Base-by-base conservation (phyloP, 345 rosid genomes). In the Brassica cretica region DNA sequence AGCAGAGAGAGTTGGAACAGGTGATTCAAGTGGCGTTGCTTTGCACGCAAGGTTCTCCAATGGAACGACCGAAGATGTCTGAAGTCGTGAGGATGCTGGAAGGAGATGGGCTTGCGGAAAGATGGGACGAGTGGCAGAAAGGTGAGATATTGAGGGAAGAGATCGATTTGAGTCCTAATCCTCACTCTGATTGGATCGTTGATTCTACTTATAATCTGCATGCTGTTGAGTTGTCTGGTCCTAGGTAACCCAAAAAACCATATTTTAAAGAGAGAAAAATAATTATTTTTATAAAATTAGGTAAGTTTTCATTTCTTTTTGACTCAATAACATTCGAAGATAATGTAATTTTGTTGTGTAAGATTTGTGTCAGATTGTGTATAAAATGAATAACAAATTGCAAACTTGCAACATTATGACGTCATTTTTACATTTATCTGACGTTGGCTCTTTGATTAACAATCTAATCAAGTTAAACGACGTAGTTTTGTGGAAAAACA, bases 71-170 rank as follows among this genome's bases (percentile, higher is more conserved):
- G 2, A 94, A 94, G 88, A 94, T 94, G 98, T 88, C 97, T 0
- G 98, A 94, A 10, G 98, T 92, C 7, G 98, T 94, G 53, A 80
- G 96, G 75, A 94, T 94, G 98, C 97, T 94, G 0, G 98, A 92
- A 85, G 98, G 98, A 6, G 98, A 92, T 46, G 97, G 98, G 44
- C 81, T 92, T 75, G 96, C 90, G 0, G 98, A 94, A 86, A 86
- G 81, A 78, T 94, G 98, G 98, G 98, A 94, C 33, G 97, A 92
- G 77, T 94, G 97, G 98, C 98, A 91, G 64, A 92, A 89, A 83
- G 93, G 89, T n/a, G 98, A 94, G 76, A 91, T 91, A 25, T 89
- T 88, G 64, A 88, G 97, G 44, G 94, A 91, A 82, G 98, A 94
- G 70, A 84, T 89, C 21, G 96, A 94, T 64, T 82, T 93, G 27